Evolutionary conservation across 2,329 filamentous ascomycete species (phyloP), one percentile per base, ranked within the genome.

Genomic region (Sphaerulina vaccinii): DNA sequence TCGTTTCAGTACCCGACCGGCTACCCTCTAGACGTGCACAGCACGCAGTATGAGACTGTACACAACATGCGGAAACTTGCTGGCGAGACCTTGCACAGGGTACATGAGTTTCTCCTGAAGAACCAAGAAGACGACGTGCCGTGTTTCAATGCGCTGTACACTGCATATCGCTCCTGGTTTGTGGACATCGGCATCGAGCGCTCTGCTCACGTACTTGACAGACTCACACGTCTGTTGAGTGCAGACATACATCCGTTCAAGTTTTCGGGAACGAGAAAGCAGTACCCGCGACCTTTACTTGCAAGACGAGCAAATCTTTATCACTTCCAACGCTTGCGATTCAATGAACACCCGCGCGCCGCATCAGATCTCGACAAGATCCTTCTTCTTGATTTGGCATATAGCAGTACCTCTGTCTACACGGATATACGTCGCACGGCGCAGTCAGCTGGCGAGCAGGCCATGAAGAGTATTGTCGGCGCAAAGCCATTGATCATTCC

Each of bases 161-260:
- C 87, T 18, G 89, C 92, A 1, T 99, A 96, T 69, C 81, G 90
- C 37, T 93, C 89, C 7, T 99, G 91, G 90, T 97, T 99, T 64
- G 90, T 95, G 1, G 93, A 99, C 65, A 91, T 99, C 35, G 93
- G 95, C 15, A 95, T 96, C 54, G 93, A 99, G 72, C 82, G 92
- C 54, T 96, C 92, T 15, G 92, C 93, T 0, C 93, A 96, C 68
- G 88, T 95, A 1, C 77, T 97, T 8, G 93, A 99, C 68, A 81
- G 93, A 16, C 85, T 97, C 11, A 83, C 87, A 3, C 83, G 90
- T 47, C 80, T 99, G 1, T 87, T 96, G 67, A 85, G 86, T 62
- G 86, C 89, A 5, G 93, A 99, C 64, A 87, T 91, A 54, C 84
- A 89, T 19, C 88, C 92, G 0, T 99, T 96, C 77, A 96, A 96